Evolutionary conservation across 352 stramenopile species (phyloP).

Genomic region (Phytophthora fragariaefolia): DNA sequence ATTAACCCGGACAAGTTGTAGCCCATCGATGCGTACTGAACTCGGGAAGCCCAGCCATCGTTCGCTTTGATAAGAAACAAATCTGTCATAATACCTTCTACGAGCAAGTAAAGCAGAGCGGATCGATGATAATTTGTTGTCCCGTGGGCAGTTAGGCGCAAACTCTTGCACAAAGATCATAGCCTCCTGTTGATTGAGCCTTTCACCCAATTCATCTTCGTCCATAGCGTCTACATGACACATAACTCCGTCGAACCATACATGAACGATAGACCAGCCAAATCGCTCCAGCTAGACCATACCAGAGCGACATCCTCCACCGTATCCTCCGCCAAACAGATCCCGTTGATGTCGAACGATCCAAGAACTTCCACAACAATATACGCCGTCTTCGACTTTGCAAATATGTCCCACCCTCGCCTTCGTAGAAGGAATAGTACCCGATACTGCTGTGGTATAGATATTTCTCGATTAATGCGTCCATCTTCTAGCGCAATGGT

Average conservation of each 20-base stretch:
- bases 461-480: slow-evolving; percentile 30
- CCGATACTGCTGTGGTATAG: slow-evolving; percentile 40
- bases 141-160: slow-evolving; percentile 6
- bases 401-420: slow-evolving; percentile 24
- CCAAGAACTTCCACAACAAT: slow-evolving; percentile 19
- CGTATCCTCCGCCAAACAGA: slow-evolving; percentile 11
- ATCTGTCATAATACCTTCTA: slow-evolving; percentile 28
- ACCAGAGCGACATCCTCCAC: slow-evolving; percentile 10
- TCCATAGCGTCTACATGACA: slow-evolving; percentile 7
- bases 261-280: slow-evolving; percentile 14
- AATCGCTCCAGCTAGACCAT: neutral
- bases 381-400: slow-evolving; percentile 10
- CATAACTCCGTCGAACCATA: slow-evolving; percentile 11
- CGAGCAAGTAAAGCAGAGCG: slow-evolving; percentile 17
- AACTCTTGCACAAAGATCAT: slow-evolving; percentile 22
- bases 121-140: slow-evolving; percentile 14
- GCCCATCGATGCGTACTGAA: slow-evolving; percentile 14
- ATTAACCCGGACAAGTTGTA: slow-evolving; percentile 17
- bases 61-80: slow-evolving; percentile 21
- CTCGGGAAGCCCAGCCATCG: slow-evolving; percentile 4
- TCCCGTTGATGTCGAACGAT: slow-evolving; percentile 24
- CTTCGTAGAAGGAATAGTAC: slow-evolving; percentile 35
- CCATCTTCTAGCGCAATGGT: no score
- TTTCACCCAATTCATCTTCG: slow-evolving; percentile 14
- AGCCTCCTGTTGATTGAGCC: slow-evolving; percentile 2